phyloP scores from a whole-genome alignment of 352 stramenopile species.

The Globisporangium takayamanum region DNA sequence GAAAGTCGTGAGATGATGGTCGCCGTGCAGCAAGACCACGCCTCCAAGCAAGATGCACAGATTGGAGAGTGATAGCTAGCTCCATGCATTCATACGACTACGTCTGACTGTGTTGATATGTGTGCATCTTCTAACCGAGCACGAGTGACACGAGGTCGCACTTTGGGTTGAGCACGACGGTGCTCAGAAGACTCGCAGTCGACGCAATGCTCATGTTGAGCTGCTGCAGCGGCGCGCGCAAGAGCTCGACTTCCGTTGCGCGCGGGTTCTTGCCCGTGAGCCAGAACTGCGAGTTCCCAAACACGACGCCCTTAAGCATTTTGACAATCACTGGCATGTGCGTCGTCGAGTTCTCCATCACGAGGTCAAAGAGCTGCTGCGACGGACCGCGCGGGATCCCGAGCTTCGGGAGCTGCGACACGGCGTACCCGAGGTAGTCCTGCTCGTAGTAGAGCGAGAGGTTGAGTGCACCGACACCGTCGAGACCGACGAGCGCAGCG shows the following conservation, averaged over 20 bases:
- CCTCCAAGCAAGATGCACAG: too few relatives aligned
- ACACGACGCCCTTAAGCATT: slow-evolving; percentile 38
- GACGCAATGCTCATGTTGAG: slow-evolving; percentile 31
- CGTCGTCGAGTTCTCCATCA: slow-evolving; percentile 25
- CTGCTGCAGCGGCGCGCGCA: slow-evolving; percentile 15
- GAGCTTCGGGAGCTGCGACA: slow-evolving; percentile 33
- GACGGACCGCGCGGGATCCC: slow-evolving; percentile 44
- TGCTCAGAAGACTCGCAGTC: slow-evolving; percentile 11
- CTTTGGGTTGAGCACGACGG: slow-evolving; percentile 18
- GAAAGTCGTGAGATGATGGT: background rate
- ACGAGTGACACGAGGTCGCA: slow-evolving; percentile 17
- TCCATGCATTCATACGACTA: background rate
- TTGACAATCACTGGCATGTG: slow-evolving; percentile 18
- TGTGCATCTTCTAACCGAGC: slow-evolving; percentile 2
- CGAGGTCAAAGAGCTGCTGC: slow-evolving; percentile 43
- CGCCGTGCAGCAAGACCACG: too few relatives aligned
- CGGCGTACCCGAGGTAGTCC: slow-evolving; percentile 54
- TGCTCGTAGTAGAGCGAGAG: slow-evolving; percentile 59
- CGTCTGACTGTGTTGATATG: background rate
- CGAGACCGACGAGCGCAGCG: slow-evolving; percentile 5
- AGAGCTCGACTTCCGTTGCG: slow-evolving; percentile 13
- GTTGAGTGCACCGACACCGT: slow-evolving; percentile 54
- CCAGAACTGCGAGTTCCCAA: slow-evolving; percentile 4
- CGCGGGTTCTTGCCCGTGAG: slow-evolving; percentile 20
- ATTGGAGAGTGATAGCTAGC: too few relatives aligned